phyloP scores from a whole-genome alignment of 2,329 filamentous ascomycete genomes.

The Talaromyces verruculosus region DNA sequence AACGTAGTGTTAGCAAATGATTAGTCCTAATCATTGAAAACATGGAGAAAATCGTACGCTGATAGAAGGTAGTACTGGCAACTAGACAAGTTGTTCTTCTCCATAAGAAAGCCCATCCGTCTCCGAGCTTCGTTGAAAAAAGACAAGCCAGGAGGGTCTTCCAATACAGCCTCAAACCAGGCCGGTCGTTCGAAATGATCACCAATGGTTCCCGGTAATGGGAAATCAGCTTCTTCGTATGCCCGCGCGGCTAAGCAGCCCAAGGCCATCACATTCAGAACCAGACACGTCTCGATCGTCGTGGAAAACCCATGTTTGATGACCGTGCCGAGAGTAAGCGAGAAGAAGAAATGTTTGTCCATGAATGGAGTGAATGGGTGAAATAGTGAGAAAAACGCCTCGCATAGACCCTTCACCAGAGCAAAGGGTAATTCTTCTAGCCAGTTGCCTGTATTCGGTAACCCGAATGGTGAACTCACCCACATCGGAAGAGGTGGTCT shows the following conservation, averaged over 20 bases:
- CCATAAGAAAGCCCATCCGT: slow-evolving; percentile 54
- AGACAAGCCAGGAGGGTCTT: slow-evolving; percentile 48
- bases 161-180: slow-evolving; percentile 40
- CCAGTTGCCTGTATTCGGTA: slow-evolving; percentile 43
- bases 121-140: slow-evolving; percentile 58
- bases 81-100: slow-evolving; percentile 51
- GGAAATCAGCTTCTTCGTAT: slow-evolving; percentile 52
- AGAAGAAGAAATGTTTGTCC: slow-evolving; percentile 54
- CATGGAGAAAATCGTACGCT: slow-evolving; percentile 35
- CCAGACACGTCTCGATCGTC: slow-evolving; percentile 54
- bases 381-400: slow-evolving; percentile 57
- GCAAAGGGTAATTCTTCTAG: slow-evolving; percentile 50
- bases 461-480: slow-evolving; percentile 36
- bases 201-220: slow-evolving; percentile 40
- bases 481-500: slow-evolving; percentile 47
- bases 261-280: slow-evolving; percentile 53
- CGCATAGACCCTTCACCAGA: slow-evolving; percentile 53
- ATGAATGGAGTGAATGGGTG: slow-evolving; percentile 55
- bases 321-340: slow-evolving; percentile 51
- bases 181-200: slow-evolving; percentile 39
- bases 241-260: slow-evolving; percentile 53
- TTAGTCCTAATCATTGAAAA: background rate
- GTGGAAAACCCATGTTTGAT: slow-evolving; percentile 54
- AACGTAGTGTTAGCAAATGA: slow-evolving; percentile 6
- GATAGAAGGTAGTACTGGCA: slow-evolving; percentile 56